Percentiles rank a stretch among this genome's conserved stretches.
phyloP scores from a whole-genome alignment of 2,329 filamentous ascomycete species.

The Nectriaceae sp. region DNA sequence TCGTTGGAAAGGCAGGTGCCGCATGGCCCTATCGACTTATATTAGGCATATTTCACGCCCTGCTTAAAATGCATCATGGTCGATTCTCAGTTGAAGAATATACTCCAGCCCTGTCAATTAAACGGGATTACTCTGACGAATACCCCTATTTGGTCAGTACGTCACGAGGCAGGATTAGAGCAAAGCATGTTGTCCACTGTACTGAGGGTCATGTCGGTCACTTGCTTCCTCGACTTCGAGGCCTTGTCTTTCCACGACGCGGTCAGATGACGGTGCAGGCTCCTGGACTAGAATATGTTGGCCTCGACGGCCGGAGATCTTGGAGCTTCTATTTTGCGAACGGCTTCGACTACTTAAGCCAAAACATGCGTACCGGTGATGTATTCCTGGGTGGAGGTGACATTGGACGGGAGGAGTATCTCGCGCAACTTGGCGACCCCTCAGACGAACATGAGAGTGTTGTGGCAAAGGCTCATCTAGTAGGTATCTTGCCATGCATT shows the following conservation, averaged over 20 bases:
- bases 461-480: not conserved
- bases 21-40: slow-evolving; percentile 43
- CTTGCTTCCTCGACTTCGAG: slow-evolving; percentile 40
- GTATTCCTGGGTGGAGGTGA: not conserved
- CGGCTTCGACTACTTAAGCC: slow-evolving; percentile 10
- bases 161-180: slow-evolving; percentile 34
- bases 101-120: slow-evolving; percentile 26
- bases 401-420: not conserved
- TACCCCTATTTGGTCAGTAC: slow-evolving; percentile 36
- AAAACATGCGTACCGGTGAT: slow-evolving; percentile 4
- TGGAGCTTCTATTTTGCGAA: slow-evolving; percentile 17
- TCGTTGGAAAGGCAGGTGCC: slow-evolving; percentile 27
- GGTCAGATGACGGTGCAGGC: slow-evolving; percentile 46
- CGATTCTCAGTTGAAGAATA: slow-evolving; percentile 32
- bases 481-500: not conserved
- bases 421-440: not conserved
- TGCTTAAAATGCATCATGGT: slow-evolving; percentile 27
- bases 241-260: slow-evolving; percentile 39
- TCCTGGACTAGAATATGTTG: slow-evolving; percentile 23
- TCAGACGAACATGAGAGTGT: slow-evolving; percentile 1
- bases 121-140: slow-evolving; percentile 13
- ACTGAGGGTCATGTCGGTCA: slow-evolving; percentile 45
- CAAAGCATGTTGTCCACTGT: slow-evolving; percentile 40
- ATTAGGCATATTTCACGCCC: slow-evolving; percentile 33
- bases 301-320: slow-evolving; percentile 8